These are phyloP conservation scores for Termitomyces sp. DNA, from an alignment of 768 basidiomycete species.

Conservation along the genomic window DNA sequence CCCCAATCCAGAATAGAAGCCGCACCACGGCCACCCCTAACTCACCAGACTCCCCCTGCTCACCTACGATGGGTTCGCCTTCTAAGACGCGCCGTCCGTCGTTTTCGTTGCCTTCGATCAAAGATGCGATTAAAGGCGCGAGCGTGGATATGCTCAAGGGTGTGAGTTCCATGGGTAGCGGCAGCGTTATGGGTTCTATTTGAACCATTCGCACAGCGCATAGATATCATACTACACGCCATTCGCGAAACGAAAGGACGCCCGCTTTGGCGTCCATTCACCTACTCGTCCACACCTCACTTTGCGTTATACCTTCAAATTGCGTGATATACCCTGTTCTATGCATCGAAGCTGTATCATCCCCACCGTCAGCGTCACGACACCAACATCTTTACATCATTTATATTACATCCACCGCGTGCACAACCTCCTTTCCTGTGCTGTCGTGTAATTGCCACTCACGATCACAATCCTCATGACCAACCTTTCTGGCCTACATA, in stretches of 20 bases:
- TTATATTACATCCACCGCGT: background rate
- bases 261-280: background rate
- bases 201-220: background rate
- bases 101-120: slow-evolving; percentile 15
- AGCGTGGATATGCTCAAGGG: slow-evolving; percentile 17
- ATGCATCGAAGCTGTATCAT: background rate
- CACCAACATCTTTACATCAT: background rate
- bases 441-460: background rate
- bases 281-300: background rate
- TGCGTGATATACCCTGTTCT: background rate
- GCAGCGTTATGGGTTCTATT: slow-evolving; percentile 6
- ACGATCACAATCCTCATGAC: background rate
- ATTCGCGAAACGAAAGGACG: background rate
- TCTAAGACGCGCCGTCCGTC: slow-evolving; percentile 13
- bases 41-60: background rate
- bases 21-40: background rate
- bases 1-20: background rate
- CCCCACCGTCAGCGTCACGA: background rate
- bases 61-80: slow-evolving; percentile 2
- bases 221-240: background rate
- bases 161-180: slow-evolving; percentile 16
- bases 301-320: background rate
- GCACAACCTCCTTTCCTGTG: background rate
- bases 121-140: slow-evolving; percentile 18
- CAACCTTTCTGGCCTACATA: background rate